Conservation (phyloP, 2,329 filamentous ascomycete genomes). For the Talaromyces sp. region DNA sequence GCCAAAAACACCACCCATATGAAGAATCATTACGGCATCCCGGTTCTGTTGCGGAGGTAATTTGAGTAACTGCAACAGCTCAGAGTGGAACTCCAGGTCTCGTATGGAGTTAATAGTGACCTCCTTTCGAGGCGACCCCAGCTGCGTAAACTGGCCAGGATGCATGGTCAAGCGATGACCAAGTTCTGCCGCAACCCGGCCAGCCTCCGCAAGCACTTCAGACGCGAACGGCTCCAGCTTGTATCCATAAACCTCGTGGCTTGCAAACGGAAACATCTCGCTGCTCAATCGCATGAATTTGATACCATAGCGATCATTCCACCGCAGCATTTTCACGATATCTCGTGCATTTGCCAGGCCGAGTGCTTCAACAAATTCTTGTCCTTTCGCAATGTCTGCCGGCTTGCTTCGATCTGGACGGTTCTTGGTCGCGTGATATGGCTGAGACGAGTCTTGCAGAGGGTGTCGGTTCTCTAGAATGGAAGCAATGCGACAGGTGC, state of each 20-base stretch:
- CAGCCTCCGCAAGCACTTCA: slow-evolving; percentile 68
- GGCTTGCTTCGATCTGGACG: slow-evolving; percentile 69
- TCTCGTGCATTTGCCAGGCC: slow-evolving; percentile 79
- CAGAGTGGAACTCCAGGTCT: slow-evolving; percentile 82
- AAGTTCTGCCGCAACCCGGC: slow-evolving; percentile 68
- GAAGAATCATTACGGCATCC: slow-evolving; percentile 90
- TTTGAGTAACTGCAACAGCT: slow-evolving; percentile 71
- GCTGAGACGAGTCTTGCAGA: slow-evolving; percentile 66
- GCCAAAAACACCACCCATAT: slow-evolving; percentile 87
- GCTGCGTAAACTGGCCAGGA: slow-evolving; percentile 87
- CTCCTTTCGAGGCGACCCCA: slow-evolving; percentile 72
- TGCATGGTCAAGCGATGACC: slow-evolving; percentile 86
- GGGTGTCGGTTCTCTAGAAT: slow-evolving; percentile 87
- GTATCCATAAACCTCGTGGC: slow-evolving; percentile 82
- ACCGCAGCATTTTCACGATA: slow-evolving; percentile 76
- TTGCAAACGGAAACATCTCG: slow-evolving; percentile 96
- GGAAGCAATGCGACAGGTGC: slow-evolving; percentile 84
- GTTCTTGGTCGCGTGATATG: slow-evolving; percentile 80
- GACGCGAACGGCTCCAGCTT: slow-evolving; percentile 77
- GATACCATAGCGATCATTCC: slow-evolving; percentile 90
- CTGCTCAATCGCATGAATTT: slow-evolving; percentile 88
- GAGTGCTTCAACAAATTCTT: slow-evolving; percentile 67
- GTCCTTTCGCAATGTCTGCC: slow-evolving; percentile 61
- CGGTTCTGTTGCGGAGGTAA: slow-evolving; percentile 72
- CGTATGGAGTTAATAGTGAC: slow-evolving; percentile 73